Percentiles rank a stretch among this genome's conserved stretches.
phyloP scores from a whole-genome alignment of 1,139 yeast species.

The Yueomyces sp. region DNA sequence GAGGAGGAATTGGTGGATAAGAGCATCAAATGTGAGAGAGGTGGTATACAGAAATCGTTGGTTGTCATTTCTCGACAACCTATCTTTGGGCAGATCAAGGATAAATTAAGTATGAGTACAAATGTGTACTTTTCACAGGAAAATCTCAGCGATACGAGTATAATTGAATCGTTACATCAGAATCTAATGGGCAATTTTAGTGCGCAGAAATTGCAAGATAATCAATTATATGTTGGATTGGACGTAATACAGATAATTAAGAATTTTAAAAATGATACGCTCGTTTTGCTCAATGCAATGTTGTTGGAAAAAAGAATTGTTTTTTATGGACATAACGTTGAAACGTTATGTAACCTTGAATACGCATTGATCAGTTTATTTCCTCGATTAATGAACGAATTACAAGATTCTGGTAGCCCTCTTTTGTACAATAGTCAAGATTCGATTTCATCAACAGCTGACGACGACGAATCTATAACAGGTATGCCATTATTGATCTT shows the following conservation, averaged over 20 bases:
- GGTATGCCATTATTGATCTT: conserved; percentile 84
- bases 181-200: conserved; percentile 47
- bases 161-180: conserved; percentile 62
- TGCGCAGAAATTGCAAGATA: conserved; percentile 34
- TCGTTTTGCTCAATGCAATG: conserved; percentile 64
- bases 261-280: conserved; percentile 46
- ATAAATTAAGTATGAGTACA: conserved; percentile 81
- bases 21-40: conserved; percentile 64
- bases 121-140: conserved; percentile 74
- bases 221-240: conserved; percentile 62
- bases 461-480: conserved; percentile 70
- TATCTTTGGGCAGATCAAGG: conserved; percentile 75
- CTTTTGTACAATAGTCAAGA: conserved; percentile 44
- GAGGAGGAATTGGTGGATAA: conserved; percentile 46
- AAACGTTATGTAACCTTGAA: conserved; percentile 65
- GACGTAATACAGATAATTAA: conserved; percentile 55
- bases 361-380: conserved; percentile 49
- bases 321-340: conserved; percentile 73
- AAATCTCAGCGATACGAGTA: conserved; percentile 55
- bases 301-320: conserved; percentile 59
- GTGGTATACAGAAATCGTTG: conserved; percentile 83
- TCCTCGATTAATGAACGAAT: conserved; percentile 61
- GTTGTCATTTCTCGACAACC: conserved; percentile 85
- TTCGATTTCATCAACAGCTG: conserved; percentile 54
- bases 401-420: conserved; percentile 77